These are phyloP conservation scores for Anthoceros angustus DNA, from an alignment of 225 moss, liverwort and hornwort genomes.

Conservation along the genomic window DNA sequence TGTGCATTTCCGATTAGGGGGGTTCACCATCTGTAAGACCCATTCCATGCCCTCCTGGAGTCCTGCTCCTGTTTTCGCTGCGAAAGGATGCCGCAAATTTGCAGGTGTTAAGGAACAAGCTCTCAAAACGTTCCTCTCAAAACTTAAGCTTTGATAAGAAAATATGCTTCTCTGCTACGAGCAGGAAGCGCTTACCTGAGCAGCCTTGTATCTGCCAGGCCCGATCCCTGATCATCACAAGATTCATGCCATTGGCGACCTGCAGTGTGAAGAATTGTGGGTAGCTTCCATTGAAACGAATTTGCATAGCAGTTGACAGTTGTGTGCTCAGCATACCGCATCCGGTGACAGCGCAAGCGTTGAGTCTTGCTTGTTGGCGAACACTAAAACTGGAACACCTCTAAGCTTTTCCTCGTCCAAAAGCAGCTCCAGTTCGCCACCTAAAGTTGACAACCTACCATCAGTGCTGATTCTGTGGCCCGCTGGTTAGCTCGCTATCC, in stretches of 20 bases:
- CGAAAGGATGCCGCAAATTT: not conserved
- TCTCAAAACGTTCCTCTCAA: too few species aligned
- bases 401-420: conserved; percentile 38
- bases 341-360: conserved; percentile 16
- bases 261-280: not conserved
- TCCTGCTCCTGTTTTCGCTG: conserved; percentile 24
- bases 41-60: conserved; percentile 40
- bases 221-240: conserved; percentile 17
- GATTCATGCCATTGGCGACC: conserved; percentile 20
- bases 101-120: too few species aligned
- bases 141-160: too few species aligned
- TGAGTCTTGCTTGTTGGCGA: conserved; percentile 41
- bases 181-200: conserved; percentile 15
- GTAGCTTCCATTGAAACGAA: not conserved
- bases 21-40: conserved; percentile 20
- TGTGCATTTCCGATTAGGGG: not conserved
- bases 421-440: conserved; percentile 28
- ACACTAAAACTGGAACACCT: conserved; percentile 26
- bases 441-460: conserved; percentile 1
- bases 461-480: too few species aligned
- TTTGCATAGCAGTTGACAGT: not conserved
- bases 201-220: conserved; percentile 38
- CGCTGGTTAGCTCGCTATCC: too few species aligned
- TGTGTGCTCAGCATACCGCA: conserved; percentile 14
- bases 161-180: too few species aligned